Percentiles rank a stretch among this genome's conserved stretches.
phyloP scores from a whole-genome alignment of 345 rosid genomes.

The Ceriops tagal region DNA sequence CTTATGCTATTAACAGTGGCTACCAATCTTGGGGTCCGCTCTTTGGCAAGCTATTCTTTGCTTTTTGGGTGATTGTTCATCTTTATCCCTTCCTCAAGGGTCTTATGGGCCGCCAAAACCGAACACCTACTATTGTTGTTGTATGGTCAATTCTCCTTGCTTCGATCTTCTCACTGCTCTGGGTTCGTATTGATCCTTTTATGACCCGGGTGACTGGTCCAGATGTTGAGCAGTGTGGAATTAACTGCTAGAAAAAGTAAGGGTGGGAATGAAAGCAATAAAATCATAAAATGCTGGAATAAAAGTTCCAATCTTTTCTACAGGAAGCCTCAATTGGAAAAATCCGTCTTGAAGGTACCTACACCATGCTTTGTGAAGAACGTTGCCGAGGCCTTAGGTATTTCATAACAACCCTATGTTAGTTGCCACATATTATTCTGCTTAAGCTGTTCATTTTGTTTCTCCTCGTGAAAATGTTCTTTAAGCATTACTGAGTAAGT shows the following conservation, averaged over 20 bases:
- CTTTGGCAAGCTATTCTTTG: slow-evolving; percentile 44
- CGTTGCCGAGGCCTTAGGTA: background rate
- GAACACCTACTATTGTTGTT: slow-evolving; percentile 40
- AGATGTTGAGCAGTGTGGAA: slow-evolving; percentile 31
- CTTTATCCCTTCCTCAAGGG: slow-evolving; percentile 43
- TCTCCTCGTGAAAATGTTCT: background rate
- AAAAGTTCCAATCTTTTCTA: background rate
- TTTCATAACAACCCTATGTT: background rate
- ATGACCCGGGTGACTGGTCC: slow-evolving; percentile 40
- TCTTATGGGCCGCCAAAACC: slow-evolving; percentile 38
- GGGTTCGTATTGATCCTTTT: slow-evolving; percentile 44
- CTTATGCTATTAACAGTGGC: slow-evolving; percentile 36
- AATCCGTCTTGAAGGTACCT: slow-evolving; percentile 15
- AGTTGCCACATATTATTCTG: background rate
- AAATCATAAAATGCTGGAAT: background rate
- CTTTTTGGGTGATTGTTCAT: slow-evolving; percentile 49
- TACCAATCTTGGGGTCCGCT: slow-evolving; percentile 41
- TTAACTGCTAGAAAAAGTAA: slow-evolving; percentile 36
- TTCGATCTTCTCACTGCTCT: slow-evolving; percentile 40
- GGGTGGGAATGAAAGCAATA: background rate
- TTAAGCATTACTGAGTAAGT: background rate
- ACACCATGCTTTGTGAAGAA: slow-evolving; percentile 5
- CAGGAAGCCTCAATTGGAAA: slow-evolving; percentile 9
- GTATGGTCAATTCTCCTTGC: slow-evolving; percentile 46
- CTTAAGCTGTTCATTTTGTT: slow-evolving; percentile 1